phyloP scores from a whole-genome alignment of 2,329 filamentous ascomycete species.

The Ophiostoma populinum region DNA sequence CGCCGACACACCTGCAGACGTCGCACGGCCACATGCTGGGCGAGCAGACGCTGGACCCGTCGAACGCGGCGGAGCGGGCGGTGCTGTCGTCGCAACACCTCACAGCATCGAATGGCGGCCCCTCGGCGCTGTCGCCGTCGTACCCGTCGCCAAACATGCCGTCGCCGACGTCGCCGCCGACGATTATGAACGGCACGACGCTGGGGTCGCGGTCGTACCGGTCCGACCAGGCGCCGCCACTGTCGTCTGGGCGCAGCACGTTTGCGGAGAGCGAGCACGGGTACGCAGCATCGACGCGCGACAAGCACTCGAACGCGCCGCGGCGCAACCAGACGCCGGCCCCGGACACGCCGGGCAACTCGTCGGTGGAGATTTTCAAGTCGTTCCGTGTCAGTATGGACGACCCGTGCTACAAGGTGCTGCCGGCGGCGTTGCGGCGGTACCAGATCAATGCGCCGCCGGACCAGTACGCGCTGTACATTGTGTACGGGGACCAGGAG shows the following conservation, averaged over 20 bases:
- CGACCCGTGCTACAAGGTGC: constrained; percentile 91
- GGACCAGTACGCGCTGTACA: constrained; percentile 94
- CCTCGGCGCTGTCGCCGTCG: constrained; percentile 34
- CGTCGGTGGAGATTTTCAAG: constrained; percentile 90
- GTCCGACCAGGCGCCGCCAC: constrained; percentile 36
- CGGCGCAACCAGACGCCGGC: constrained; percentile 44
- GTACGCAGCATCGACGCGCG: constrained; percentile 18
- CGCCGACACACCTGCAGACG: constrained; percentile 54
- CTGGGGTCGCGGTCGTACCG: constrained; percentile 45
- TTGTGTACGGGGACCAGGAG: constrained; percentile 97
- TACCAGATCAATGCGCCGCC: constrained; percentile 98
- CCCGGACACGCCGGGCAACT: constrained; percentile 41
- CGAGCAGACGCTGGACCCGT: constrained; percentile 50
- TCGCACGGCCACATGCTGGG: constrained; percentile 47
- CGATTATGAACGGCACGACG: constrained; percentile 29
- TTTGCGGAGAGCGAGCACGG: constrained; percentile 33
- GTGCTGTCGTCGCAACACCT: constrained; percentile 52
- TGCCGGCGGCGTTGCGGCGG: constrained; percentile 88
- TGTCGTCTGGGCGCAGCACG: constrained; percentile 35
- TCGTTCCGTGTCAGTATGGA: constrained; percentile 97
- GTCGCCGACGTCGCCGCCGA: constrained; percentile 52
- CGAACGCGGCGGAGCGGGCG: constrained; percentile 49
- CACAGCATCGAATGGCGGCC: constrained; percentile 48
- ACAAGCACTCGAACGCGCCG: constrained; percentile 26
- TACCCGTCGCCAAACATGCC: constrained; percentile 50